These are phyloP conservation scores for Dentipellis fragilis DNA, from an alignment of 768 basidiomycete genomes.

Conservation along the genomic window DNA sequence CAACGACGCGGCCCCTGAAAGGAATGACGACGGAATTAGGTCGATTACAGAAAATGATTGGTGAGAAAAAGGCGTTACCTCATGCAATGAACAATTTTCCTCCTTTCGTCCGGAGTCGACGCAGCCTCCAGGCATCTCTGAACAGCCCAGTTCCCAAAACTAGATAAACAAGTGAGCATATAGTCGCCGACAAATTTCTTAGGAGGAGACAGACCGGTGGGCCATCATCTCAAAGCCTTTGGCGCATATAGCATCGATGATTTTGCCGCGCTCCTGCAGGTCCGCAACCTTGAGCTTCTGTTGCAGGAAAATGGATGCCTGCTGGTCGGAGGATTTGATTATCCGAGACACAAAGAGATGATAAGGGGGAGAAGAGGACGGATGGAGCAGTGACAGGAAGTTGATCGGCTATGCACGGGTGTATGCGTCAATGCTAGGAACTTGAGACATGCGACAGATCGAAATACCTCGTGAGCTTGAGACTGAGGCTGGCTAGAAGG, in stretches of 20 bases:
- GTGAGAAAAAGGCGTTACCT: constrained; percentile 30
- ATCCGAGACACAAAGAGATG: constrained; percentile 74
- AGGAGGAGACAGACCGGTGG: constrained; percentile 41
- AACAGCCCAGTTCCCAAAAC: constrained; percentile 91
- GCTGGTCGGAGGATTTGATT: constrained; percentile 84
- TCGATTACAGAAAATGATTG: constrained; percentile 3
- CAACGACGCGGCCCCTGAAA: constrained; percentile 68
- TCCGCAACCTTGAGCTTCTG: constrained; percentile 87
- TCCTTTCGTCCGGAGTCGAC: constrained; percentile 59
- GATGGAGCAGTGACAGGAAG: constrained; percentile 77
- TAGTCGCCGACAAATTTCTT: neutral
- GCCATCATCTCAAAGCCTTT: constrained; percentile 92
- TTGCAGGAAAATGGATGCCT: constrained; percentile 83
- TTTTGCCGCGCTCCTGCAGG: constrained; percentile 64
- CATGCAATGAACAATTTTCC: constrained; percentile 83
- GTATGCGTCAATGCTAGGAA: neutral
- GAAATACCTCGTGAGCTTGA: constrained; percentile 37
- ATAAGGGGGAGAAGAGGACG: constrained; percentile 79
- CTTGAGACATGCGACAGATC: neutral
- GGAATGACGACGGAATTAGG: neutral
- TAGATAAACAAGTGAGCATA: constrained; percentile 18
- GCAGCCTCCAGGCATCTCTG: constrained; percentile 81
- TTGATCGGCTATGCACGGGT: constrained; percentile 63
- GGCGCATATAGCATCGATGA: constrained; percentile 78
- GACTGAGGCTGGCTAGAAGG: constrained; percentile 13